Conservation (phyloP, 1,284 basidiomycete species). For the Cryptococcus wingfieldii region DNA sequence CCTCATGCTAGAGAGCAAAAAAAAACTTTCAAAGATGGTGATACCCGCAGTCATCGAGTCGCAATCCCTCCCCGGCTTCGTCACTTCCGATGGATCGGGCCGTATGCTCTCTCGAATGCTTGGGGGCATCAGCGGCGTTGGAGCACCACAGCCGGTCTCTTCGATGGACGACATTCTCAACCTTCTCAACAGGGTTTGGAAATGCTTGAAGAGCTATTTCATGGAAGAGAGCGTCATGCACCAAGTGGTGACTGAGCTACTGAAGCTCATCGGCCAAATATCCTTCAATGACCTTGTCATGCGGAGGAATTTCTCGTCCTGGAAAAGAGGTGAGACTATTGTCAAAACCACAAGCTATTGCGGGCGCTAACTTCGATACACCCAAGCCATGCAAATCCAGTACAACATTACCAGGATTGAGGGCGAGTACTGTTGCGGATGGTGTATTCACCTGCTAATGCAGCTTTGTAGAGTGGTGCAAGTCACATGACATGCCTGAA, state of each 20-base stretch:
- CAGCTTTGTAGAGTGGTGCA: constrained; percentile 59
- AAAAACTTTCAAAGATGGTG: constrained; percentile 94
- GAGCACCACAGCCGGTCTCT: constrained; percentile 69
- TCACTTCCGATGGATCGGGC: constrained; percentile 83
- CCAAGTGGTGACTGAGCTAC: constrained; percentile 91
- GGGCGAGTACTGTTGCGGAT: constrained; percentile 22
- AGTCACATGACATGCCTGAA: constrained; percentile 98
- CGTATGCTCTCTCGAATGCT: constrained; percentile 91
- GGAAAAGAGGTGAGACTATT: constrained; percentile 94
- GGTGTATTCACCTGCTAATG: too few relatives aligned
- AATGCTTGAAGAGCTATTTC: constrained; percentile 97
- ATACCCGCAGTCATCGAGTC: constrained; percentile 97
- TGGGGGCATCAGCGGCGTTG: constrained; percentile 58
- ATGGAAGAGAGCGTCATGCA: constrained; percentile 97
- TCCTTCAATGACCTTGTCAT: constrained; percentile 98
- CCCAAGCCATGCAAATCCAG: constrained; percentile 81
- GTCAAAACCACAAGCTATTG: constrained; percentile 79
- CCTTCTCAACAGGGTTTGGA: constrained; percentile 96
- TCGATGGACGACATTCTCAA: constrained; percentile 99
- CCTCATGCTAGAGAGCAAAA: constrained; percentile 99
- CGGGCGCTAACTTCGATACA: background rate
- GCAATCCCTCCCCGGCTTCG: constrained; percentile 96
- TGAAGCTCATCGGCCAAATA: constrained; percentile 94
- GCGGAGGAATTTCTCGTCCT: constrained; percentile 98
- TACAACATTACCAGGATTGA: constrained; percentile 98